Conservation (phyloP, 2,329 filamentous ascomycete genomes). For the Davidsoniella neocaledoniae region DNA sequence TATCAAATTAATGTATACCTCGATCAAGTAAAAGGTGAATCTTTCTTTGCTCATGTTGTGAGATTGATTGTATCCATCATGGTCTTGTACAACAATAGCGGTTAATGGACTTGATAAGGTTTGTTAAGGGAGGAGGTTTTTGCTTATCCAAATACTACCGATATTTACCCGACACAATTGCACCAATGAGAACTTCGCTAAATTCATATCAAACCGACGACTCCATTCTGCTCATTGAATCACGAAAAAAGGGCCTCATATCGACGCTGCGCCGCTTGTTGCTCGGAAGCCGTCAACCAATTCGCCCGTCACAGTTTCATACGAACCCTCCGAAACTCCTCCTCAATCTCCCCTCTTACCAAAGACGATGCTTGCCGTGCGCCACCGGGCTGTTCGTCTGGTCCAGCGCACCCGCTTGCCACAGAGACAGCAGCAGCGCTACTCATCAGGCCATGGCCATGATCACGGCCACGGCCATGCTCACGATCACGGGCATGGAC, state of each 20-base stretch:
- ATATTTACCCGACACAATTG: background rate
- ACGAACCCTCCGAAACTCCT: background rate
- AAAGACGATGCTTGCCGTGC: constrained; percentile 25
- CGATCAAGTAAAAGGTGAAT: too few species aligned
- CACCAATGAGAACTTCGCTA: constrained; percentile 2
- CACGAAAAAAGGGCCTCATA: constrained; percentile 1
- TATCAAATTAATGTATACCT: too few species aligned
- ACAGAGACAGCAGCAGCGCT: constrained; percentile 27
- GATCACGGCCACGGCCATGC: constrained; percentile 29
- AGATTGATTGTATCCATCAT: too few species aligned
- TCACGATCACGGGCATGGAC: constrained; percentile 24
- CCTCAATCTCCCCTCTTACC: background rate
- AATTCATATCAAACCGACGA: background rate
- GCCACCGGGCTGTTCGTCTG: constrained; percentile 27
- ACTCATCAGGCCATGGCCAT: constrained; percentile 30
- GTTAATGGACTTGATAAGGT: too few species aligned
- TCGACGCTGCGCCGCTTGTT: background rate
- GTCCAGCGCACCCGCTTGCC: constrained; percentile 20
- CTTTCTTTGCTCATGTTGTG: too few species aligned
- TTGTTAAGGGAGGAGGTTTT: too few species aligned
- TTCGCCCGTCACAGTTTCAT: background rate
- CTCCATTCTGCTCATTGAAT: too few species aligned
- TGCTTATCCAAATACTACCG: background rate
- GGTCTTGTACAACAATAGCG: too few species aligned
- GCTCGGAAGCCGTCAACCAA: background rate